Conservation (phyloP, 176 grass and related monocot species). For the Ampelocalamus luodianensis region DNA sequence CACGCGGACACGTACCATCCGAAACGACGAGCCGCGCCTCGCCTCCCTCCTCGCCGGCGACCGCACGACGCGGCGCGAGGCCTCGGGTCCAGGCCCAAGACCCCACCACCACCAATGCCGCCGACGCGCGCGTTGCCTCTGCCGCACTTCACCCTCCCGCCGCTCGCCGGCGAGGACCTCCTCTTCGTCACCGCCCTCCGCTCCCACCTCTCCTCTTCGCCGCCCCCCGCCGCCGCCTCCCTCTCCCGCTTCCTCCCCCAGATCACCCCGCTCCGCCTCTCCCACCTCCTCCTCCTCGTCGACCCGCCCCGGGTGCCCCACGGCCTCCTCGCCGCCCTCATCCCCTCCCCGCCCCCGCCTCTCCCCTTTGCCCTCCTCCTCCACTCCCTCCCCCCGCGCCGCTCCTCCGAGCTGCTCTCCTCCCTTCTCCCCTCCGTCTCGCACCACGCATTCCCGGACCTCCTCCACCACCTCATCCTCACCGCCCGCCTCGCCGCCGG, state of each 20-base stretch:
- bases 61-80: neutral
- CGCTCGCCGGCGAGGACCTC: conserved; percentile 61
- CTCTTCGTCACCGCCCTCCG: conserved; percentile 61
- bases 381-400: conserved; percentile 52
- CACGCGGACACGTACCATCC: too few species aligned
- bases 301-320: conserved; percentile 6
- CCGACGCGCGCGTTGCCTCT: conserved; percentile 47
- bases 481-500: conserved; percentile 45
- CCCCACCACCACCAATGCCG: neutral
- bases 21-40: too few species aligned
- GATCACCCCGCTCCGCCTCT: conserved; percentile 44
- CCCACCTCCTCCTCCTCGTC: conserved; percentile 47
- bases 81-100: neutral
- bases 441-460: conserved; percentile 48
- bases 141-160: conserved; percentile 65
- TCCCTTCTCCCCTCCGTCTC: conserved; percentile 45
- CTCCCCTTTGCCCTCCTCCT: conserved; percentile 46
- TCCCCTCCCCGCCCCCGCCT: conserved; percentile 36
- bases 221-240: conserved; percentile 11
- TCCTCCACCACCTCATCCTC: conserved; percentile 51
- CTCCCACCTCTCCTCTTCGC: conserved; percentile 56
- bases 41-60: neutral
- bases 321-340: conserved; percentile 42
- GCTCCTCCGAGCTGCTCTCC: conserved; percentile 41
- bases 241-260: conserved; percentile 46